Percentiles rank a stretch among this genome's conserved stretches.
Conservation (phyloP, 2,329 filamentous ascomycete genomes). For the Cyanodermella asteris region DNA sequence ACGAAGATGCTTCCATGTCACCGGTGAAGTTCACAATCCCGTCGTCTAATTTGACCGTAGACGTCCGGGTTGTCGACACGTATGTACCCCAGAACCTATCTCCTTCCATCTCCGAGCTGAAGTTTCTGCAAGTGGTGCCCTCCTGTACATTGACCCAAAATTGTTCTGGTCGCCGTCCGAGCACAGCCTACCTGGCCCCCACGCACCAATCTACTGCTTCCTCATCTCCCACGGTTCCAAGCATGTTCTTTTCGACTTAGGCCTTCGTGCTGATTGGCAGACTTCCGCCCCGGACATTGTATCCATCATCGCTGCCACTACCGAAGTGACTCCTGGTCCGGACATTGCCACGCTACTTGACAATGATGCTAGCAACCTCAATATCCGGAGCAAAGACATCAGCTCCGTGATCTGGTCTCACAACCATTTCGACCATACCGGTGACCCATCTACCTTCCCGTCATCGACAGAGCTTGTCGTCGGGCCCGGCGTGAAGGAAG, state of each 20-base stretch:
- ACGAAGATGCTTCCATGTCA: no score
- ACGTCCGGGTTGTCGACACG: conserved; percentile 14
- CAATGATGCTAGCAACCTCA: no score
- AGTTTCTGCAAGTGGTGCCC: conserved; percentile 9
- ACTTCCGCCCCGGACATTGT: conserved; percentile 7
- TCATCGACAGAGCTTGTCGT: conserved; percentile 21
- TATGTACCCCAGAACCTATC: conserved; percentile 10
- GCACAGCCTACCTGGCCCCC: conserved; percentile 10
- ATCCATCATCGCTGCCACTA: no score
- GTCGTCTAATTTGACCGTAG: conserved; percentile 11
- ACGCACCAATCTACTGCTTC: conserved; percentile 7
- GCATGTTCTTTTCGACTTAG: conserved; percentile 11
- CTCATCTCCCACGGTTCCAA: conserved; percentile 7
- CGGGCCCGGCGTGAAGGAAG: conserved; percentile 24
- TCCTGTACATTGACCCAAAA: conserved; percentile 19
- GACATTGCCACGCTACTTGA: no score
- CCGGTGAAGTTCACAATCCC: conserved; percentile 13
- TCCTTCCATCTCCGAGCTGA: conserved; percentile 8
- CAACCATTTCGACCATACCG: conserved; percentile 21
- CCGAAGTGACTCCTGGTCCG: no score
- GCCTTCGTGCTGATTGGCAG: conserved; percentile 10
- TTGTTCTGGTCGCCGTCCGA: conserved; percentile 17
- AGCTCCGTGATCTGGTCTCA: conserved; percentile 8
- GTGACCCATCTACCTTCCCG: conserved; percentile 23
- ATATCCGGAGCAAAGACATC: conserved; percentile 3